Evolutionary conservation across 2,329 filamentous ascomycete species (phyloP).

Genomic region (Lithohypha guttulata): DNA sequence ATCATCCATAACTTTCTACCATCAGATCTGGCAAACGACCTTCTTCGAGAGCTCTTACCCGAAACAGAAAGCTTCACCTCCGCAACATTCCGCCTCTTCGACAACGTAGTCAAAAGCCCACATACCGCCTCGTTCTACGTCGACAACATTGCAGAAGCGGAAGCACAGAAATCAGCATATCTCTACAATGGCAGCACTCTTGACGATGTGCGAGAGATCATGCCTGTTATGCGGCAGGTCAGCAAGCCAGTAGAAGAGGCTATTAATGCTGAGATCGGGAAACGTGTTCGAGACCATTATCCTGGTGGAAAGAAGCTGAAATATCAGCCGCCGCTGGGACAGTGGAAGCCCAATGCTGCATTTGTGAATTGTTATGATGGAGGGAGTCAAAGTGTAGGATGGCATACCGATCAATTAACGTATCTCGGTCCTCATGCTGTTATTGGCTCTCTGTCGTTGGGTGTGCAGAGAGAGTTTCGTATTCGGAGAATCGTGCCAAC

Average conservation of each 20-base stretch:
- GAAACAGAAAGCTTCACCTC: constrained; percentile 62
- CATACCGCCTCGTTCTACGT: constrained; percentile 81
- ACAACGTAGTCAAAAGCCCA: constrained; percentile 72
- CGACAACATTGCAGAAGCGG: constrained; percentile 57
- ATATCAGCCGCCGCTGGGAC: constrained; percentile 55
- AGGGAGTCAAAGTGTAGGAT: constrained; percentile 71
- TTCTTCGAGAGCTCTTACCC: constrained; percentile 64
- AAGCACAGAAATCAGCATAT: constrained; percentile 65
- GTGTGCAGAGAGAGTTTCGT: constrained; percentile 86
- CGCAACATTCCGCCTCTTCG: constrained; percentile 74
- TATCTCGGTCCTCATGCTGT: constrained; percentile 81
- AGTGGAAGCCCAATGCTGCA: constrained; percentile 78
- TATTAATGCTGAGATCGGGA: constrained; percentile 67
- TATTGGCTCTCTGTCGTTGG: constrained; percentile 82
- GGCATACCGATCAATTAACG: constrained; percentile 84
- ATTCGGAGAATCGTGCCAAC: constrained; percentile 64
- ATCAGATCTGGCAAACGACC: constrained; percentile 54
- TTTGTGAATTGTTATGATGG: constrained; percentile 93
- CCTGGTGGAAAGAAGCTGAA: constrained; percentile 61
- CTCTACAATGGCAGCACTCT: constrained; percentile 71
- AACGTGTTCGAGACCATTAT: constrained; percentile 58
- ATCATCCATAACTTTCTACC: constrained; percentile 88
- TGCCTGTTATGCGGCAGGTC: constrained; percentile 61
- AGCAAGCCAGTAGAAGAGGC: constrained; percentile 58
- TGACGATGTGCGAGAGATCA: constrained; percentile 65